Conservation (phyloP, 352 stramenopile genomes). For the Globisporangium camurandrum region DNA sequence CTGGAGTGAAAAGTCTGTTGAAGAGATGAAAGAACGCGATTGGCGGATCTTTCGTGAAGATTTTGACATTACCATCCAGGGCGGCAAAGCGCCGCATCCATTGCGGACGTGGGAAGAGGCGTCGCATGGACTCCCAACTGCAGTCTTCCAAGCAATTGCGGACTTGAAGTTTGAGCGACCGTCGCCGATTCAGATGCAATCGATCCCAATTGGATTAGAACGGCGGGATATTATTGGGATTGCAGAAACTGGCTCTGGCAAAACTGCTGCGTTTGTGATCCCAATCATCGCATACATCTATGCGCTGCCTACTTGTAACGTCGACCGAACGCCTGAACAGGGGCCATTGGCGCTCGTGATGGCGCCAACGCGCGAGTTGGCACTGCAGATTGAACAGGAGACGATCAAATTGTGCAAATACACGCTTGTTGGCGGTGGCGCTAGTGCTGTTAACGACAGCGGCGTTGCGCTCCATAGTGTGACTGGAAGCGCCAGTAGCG, state of each 20-base stretch:
- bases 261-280: slow-evolving; percentile 98
- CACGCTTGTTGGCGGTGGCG: slow-evolving; percentile 56
- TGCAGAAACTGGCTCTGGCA: slow-evolving; percentile 97
- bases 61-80: slow-evolving; percentile 96
- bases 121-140: slow-evolving; percentile 35
- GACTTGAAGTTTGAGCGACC: slow-evolving; percentile 93
- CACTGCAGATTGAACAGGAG: slow-evolving; percentile 97
- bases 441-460: no score
- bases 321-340: slow-evolving; percentile 87
- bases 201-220: slow-evolving; percentile 95
- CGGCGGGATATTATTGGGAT: slow-evolving; percentile 98
- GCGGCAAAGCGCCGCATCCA: slow-evolving; percentile 85
- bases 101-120: slow-evolving; percentile 91
- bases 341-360: slow-evolving; percentile 97
- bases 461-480: no score
- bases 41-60: slow-evolving; percentile 99
- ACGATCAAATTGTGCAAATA: slow-evolving; percentile 89
- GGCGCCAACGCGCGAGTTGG: slow-evolving; percentile 97
- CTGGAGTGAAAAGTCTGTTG: slow-evolving; percentile 92
- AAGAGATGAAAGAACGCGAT: slow-evolving; percentile 95
- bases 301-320: slow-evolving; percentile 75
- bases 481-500: no score
- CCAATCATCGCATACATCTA: slow-evolving; percentile 96
- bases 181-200: slow-evolving; percentile 98
- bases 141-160: slow-evolving; percentile 86